Base-by-base conservation (phyloP, 768 basidiomycete species). In the Lanmaoa rubissima region DNA sequence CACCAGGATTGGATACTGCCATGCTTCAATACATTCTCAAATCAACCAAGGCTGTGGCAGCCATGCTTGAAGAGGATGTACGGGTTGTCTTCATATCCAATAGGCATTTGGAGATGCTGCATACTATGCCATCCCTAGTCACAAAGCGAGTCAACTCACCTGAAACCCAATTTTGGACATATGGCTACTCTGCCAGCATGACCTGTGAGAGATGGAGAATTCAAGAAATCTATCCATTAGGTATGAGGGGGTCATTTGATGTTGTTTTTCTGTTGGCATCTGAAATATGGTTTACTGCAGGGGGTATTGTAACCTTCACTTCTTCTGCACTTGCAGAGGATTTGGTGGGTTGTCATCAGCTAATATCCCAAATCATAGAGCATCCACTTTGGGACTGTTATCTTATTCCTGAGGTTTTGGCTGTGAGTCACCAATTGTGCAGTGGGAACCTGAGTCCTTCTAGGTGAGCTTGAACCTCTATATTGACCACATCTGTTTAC, bases 311-410 rank as follows among this genome's bases (percentile, higher is more conserved):
- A 2, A 89, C 88, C 2, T 87, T 92, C 56, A 86, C 85, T 17
- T 79, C 89, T 1, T 73, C 73, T 51, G 86, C 82, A 19, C 75
- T 92, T 46, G 59, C 78, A 13, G 78, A 81, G 36, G 77, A 86
- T 64, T 81, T 83, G 6, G 50, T 76, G 36, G 81, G 76, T 14
- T 69, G 82, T 12, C 69, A 75, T 41, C 66, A 80, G 16, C 70
- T 78, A 11, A 82, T 92, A 41, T 71, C 67, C 21, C 74, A 81
- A 61, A 69, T 88, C 14, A 69, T 75, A 53, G 74, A 79, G 40
- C 88, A 91, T 63, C 85, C 84, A 24, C 64, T 86, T 17, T 92
- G 89, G 88, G 73, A 74, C 12, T 82, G 82, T 51, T 91, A 86
- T 65, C 74, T 92, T 24, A 65, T 85, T 8, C 88, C 90, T 9